phyloP scores from a whole-genome alignment of 257 asterid species.

The Gardenia jasminoides region DNA sequence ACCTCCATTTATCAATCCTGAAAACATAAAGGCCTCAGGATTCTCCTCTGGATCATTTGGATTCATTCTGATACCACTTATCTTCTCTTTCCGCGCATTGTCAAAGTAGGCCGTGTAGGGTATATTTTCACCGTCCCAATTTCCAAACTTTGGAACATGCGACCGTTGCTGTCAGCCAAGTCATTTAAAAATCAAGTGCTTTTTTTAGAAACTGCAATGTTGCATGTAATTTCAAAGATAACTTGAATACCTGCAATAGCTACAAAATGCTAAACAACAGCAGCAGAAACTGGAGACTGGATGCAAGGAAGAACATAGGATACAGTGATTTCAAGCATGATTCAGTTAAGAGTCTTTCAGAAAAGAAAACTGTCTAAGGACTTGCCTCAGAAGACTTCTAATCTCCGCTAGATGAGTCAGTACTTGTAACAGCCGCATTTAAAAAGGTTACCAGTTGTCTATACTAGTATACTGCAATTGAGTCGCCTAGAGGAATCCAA shows the following conservation, averaged over 20 bases:
- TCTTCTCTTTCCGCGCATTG: constrained; percentile 60
- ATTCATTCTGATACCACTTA: constrained; percentile 44
- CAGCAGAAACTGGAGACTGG: neutral
- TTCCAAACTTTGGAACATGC: constrained; percentile 73
- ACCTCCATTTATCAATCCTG: constrained; percentile 12
- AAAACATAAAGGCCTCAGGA: constrained; percentile 51
- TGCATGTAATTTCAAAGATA: neutral
- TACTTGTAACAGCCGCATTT: too few relatives aligned
- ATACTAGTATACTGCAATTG: too few relatives aligned
- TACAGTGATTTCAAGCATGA: neutral
- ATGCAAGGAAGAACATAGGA: neutral
- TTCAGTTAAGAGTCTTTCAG: too few relatives aligned
- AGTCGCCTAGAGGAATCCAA: too few relatives aligned
- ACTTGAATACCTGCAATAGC: neutral
- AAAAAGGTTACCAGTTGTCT: too few relatives aligned
- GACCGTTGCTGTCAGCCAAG: constrained; percentile 39
- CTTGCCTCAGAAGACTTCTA: too few relatives aligned
- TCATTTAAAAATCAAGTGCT: neutral
- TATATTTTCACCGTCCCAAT: constrained; percentile 69
- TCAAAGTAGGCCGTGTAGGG: constrained; percentile 78
- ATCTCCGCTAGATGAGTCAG: too few relatives aligned
- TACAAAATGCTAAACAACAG: neutral
- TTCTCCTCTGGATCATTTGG: constrained; percentile 84
- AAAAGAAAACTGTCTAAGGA: too few relatives aligned
- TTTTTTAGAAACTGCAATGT: neutral